phyloP scores from a whole-genome alignment of 257 asterid genomes.

The Parsonsia alboflavescens region DNA sequence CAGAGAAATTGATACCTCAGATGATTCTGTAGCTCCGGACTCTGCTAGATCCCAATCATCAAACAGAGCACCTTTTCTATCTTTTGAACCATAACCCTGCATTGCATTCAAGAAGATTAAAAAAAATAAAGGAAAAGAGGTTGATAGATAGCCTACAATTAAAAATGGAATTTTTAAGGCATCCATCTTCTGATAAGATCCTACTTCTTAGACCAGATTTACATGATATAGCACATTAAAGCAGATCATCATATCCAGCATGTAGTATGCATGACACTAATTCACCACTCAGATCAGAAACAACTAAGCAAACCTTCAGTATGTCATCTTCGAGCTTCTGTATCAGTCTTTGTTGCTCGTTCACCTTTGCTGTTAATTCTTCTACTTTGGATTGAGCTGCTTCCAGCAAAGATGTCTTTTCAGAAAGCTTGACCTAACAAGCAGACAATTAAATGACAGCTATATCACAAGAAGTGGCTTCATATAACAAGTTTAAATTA shows the following conservation, averaged over 20 bases:
- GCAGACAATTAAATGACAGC: conserved; percentile 13
- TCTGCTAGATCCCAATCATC: conserved; percentile 98
- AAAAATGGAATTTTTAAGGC: background rate
- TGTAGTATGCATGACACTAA: background rate
- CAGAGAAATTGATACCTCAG: conserved; percentile 38
- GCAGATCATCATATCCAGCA: background rate
- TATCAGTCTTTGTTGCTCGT: conserved; percentile 81
- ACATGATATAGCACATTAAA: background rate
- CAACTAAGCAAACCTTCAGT: conserved; percentile 48
- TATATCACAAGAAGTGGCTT: background rate
- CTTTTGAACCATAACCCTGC: conserved; percentile 94
- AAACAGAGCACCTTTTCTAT: conserved; percentile 48
- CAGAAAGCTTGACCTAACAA: conserved; percentile 76
- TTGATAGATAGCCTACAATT: background rate
- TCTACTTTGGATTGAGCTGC: conserved; percentile 63
- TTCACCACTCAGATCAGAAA: background rate
- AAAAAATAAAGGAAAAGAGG: background rate
- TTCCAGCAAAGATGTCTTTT: conserved; percentile 73
- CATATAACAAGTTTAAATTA: background rate
- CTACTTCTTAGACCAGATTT: too few species aligned
- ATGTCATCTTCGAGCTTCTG: conserved; percentile 98
- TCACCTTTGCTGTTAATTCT: conserved; percentile 61
- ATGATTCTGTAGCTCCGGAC: conserved; percentile 62
- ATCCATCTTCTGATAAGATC: too few species aligned
- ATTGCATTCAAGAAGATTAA: conserved; percentile 13